Percentiles rank a stretch among this genome's conserved stretches.
phyloP scores from a whole-genome alignment of 2,329 filamentous ascomycete species.

The Stachybotrys echinatus region DNA sequence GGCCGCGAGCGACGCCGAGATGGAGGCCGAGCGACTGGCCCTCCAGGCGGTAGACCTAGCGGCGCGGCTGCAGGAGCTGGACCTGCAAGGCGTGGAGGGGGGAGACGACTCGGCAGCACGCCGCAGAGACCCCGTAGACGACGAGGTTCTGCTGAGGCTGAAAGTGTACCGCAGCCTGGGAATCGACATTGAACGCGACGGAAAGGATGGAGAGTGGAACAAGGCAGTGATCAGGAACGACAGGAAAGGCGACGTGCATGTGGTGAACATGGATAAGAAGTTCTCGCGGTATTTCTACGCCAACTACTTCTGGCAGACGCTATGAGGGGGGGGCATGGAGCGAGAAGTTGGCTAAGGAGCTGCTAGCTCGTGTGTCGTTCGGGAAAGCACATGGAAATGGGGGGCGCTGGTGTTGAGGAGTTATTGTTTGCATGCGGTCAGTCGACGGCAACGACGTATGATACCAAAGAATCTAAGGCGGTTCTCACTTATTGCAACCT shows the following conservation, averaged over 20 bases:
- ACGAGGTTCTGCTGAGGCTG: conserved; percentile 67
- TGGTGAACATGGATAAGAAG: conserved; percentile 90
- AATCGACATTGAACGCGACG: conserved; percentile 79
- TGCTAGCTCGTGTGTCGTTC: too few relatives aligned
- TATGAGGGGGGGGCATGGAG: conserved; percentile 38
- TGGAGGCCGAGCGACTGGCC: conserved; percentile 88
- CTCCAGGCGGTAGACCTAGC: conserved; percentile 71
- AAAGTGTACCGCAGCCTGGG: conserved; percentile 89
- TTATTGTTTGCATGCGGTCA: too few relatives aligned
- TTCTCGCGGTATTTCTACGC: conserved; percentile 90
- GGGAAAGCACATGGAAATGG: too few relatives aligned
- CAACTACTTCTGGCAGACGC: conserved; percentile 90
- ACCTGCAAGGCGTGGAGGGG: conserved; percentile 82
- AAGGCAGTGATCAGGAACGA: conserved; percentile 83
- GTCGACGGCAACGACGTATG: too few relatives aligned
- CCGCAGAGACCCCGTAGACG: conserved; percentile 45
- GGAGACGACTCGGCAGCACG: conserved; percentile 18
- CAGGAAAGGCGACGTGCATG: conserved; percentile 84
- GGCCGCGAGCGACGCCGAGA: conserved; percentile 79
- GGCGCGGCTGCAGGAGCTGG: conserved; percentile 72
- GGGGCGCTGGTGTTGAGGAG: too few relatives aligned
- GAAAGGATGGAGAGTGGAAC: conserved; percentile 70
- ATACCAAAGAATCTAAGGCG: too few relatives aligned
- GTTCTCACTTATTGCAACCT: too few relatives aligned
- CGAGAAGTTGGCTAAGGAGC: too few relatives aligned